Base-by-base conservation (phyloP, 495 filamentous ascomycete genomes). In the Melanomma pulvis-pyrius region DNA sequence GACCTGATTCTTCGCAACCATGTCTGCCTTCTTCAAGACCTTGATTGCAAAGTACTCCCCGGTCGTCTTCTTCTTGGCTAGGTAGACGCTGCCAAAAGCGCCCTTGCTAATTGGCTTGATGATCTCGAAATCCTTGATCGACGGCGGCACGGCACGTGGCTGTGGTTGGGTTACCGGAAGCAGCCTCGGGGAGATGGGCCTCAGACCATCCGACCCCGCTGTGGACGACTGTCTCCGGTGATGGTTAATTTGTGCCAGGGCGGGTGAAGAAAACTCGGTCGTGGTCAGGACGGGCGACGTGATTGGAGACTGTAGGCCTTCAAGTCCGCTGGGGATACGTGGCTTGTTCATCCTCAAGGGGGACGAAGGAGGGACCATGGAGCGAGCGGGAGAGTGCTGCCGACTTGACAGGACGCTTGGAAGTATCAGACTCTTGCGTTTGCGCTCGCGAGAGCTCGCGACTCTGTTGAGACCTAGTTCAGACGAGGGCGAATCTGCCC, bases 61-160 rank as follows among this genome's bases (percentile, higher is more conserved):
- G 1, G 96, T 98, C 0, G 92, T 92, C 76, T 96, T 98, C 83
- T 98, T 98, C 76, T 98, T 98, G 0, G 93, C 91, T 59, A 98
- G 77, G 72, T 98, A 98, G 13, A 98, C 94, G 76, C 94, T 98
- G 5, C 94, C 94, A 78, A 98, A 98, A 15, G 94, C 94, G 62
- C 94, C 94, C 77, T 97, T 98, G 79, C 94, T 98, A 74, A 98
- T 98, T 25, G 94, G 94, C 70, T 98, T 98, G 78, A 98, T 96
- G 71, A 98, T 96, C 71, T 98, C 94, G 74, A 98, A 98, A 73
- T 98, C 94, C 73, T 97, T 98, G 80, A 98, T 98, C 0, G 94
- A 98, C 24, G 92, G 90, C 2, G 92, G 90, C 7, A 91, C 87
- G 5, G 94, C 92, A 46, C 92, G 88, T 26, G 90, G 88, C 44